A percentile compares a stretch with the other conserved stretches of the same genome.
Conservation (phyloP, 805 yeast species). For the Candida qinlingensis region DNA sequence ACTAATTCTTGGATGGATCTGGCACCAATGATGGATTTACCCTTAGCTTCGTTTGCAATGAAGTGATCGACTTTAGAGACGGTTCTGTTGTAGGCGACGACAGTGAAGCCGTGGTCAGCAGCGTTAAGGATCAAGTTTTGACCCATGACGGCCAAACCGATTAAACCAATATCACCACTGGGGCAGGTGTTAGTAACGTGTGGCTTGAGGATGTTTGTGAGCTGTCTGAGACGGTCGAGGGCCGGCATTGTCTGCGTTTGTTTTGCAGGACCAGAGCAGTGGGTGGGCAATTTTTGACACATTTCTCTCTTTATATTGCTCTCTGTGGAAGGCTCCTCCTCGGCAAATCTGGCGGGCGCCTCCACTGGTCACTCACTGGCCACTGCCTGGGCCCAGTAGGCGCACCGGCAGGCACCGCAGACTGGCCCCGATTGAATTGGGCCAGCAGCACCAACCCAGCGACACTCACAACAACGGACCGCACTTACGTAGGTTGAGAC, state of each 20-base stretch:
- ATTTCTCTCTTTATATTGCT: too few species aligned
- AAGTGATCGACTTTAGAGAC: slow-evolving; percentile 93
- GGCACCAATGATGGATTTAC: slow-evolving; percentile 93
- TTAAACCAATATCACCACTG: slow-evolving; percentile 95
- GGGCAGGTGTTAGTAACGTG: slow-evolving; percentile 17
- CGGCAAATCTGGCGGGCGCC: too few species aligned
- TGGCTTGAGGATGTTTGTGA: neutral
- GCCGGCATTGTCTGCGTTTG: neutral
- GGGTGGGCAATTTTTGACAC: too few species aligned
- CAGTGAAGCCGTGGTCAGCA: slow-evolving; percentile 98
- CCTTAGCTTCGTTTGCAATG: slow-evolving; percentile 93
- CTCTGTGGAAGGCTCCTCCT: too few species aligned
- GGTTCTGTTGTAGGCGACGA: slow-evolving; percentile 98
- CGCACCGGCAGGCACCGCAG: too few species aligned
- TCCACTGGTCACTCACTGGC: too few species aligned
- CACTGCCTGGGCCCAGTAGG: too few species aligned
- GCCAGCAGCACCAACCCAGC: neutral
- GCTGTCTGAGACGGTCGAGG: slow-evolving; percentile 11
- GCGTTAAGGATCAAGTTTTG: slow-evolving; percentile 95
- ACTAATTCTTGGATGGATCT: slow-evolving; percentile 84
- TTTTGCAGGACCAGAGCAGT: too few species aligned
- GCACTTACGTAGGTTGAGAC: slow-evolving; percentile 24
- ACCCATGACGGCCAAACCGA: slow-evolving; percentile 99
- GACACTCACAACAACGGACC: neutral
- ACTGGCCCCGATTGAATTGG: neutral